These are phyloP conservation scores for Nigrospora oryzae DNA, from an alignment of 2,329 filamentous ascomycete species.

Conservation along the genomic window DNA sequence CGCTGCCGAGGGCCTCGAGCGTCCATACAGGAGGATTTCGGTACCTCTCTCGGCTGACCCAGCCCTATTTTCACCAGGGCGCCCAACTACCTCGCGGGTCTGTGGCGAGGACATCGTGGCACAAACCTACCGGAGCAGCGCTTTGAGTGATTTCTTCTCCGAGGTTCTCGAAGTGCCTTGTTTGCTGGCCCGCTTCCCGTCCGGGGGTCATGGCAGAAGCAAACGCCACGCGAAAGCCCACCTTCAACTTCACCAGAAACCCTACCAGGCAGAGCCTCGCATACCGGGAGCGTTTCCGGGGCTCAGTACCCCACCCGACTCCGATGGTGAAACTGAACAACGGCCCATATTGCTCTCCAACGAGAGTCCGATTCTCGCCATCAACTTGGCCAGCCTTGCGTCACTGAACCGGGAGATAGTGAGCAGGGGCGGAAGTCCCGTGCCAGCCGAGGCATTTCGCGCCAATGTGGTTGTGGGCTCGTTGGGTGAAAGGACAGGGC, in stretches of 20 bases:
- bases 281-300: slow-evolving; percentile 48
- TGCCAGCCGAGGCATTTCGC: slow-evolving; percentile 70
- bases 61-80: slow-evolving; percentile 38
- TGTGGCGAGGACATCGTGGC: slow-evolving; percentile 74
- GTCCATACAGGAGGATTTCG: slow-evolving; percentile 27
- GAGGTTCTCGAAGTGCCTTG: slow-evolving; percentile 69
- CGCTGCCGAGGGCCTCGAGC: slow-evolving; percentile 19
- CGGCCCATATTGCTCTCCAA: slow-evolving; percentile 74
- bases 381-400: slow-evolving; percentile 73
- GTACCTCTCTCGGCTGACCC: slow-evolving; percentile 64
- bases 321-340: slow-evolving; percentile 39
- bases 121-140: slow-evolving; percentile 57
- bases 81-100: slow-evolving; percentile 50
- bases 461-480: slow-evolving; percentile 77
- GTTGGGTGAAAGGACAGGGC: slow-evolving; percentile 24
- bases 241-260: slow-evolving; percentile 44
- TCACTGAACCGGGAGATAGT: slow-evolving; percentile 67
- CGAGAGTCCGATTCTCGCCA: slow-evolving; percentile 84
- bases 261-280: slow-evolving; percentile 8
- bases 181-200: slow-evolving; percentile 74
- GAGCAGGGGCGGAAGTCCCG: slow-evolving; percentile 50
- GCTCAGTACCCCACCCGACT: slow-evolving; percentile 48
- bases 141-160: slow-evolving; percentile 72
- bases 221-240: slow-evolving; percentile 66
- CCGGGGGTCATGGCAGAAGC: slow-evolving; percentile 48